These are phyloP conservation scores for Petrea volubilis DNA, from an alignment of 257 asterid species.

Conservation along the genomic window DNA sequence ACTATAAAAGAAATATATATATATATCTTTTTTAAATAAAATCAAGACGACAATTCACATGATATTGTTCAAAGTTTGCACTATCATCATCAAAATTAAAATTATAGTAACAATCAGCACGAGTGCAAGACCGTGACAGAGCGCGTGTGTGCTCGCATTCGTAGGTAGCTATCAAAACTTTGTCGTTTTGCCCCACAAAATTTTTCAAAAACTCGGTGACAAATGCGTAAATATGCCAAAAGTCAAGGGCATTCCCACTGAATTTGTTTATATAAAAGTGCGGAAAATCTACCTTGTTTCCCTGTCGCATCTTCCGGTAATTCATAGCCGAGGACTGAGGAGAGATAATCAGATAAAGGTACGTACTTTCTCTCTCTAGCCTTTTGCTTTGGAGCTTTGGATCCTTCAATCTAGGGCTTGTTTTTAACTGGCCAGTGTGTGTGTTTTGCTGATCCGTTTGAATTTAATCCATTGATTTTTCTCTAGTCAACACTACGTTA, in stretches of 20 bases:
- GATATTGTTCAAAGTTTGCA: too few relatives aligned
- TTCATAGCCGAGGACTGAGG: slow-evolving; percentile 33
- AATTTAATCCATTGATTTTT: slow-evolving; percentile 13
- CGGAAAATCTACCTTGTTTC: slow-evolving; percentile 27
- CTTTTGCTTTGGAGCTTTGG: slow-evolving; percentile 26
- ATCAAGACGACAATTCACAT: too few relatives aligned
- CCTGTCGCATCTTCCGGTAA: slow-evolving; percentile 44
- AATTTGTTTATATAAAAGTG: slow-evolving; percentile 17
- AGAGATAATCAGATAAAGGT: slow-evolving; percentile 49
- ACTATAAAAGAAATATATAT: too few relatives aligned
- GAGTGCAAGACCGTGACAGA: background rate
- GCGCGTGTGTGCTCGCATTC: slow-evolving; percentile 15
- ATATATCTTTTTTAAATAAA: too few relatives aligned
- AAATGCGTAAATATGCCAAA: slow-evolving; percentile 30
- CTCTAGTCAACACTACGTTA: background rate
- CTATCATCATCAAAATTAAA: background rate
- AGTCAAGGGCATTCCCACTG: slow-evolving; percentile 26
- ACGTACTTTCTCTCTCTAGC: slow-evolving; percentile 34
- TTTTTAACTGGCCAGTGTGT: background rate
- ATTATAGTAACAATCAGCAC: background rate
- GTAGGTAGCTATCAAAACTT: background rate
- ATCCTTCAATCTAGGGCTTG: slow-evolving; percentile 48
- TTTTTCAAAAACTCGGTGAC: slow-evolving; percentile 21
- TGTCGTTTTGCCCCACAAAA: slow-evolving; percentile 8
- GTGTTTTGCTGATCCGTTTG: slow-evolving; percentile 23